These are phyloP conservation scores for Udeniomyces megalosporus DNA, from an alignment of 768 basidiomycete species.

Conservation along the genomic window DNA sequence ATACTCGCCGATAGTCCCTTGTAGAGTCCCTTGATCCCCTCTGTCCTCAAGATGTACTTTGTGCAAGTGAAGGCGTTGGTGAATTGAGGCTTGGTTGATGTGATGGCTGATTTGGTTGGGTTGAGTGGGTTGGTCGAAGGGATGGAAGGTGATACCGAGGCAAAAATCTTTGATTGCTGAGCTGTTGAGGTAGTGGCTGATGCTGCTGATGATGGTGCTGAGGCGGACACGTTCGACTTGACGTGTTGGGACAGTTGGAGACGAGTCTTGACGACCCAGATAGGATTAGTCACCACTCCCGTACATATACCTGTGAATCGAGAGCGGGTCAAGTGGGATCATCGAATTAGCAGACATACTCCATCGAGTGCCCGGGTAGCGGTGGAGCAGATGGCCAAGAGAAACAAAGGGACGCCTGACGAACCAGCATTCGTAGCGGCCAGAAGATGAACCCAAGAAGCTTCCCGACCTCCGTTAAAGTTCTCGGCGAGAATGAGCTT, in stretches of 20 bases:
- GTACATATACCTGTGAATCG: slow-evolving; percentile 51
- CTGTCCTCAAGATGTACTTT: slow-evolving; percentile 55
- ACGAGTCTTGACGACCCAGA: slow-evolving; percentile 98
- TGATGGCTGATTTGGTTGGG: slow-evolving; percentile 9
- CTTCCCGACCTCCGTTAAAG: slow-evolving; percentile 67
- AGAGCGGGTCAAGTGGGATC: background rate
- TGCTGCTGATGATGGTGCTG: background rate
- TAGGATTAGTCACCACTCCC: slow-evolving; percentile 84
- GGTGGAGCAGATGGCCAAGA: background rate
- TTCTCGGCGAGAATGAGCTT: slow-evolving; percentile 73
- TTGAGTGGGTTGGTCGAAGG: slow-evolving; percentile 16
- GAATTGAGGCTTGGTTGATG: slow-evolving; percentile 11
- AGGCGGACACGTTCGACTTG: slow-evolving; percentile 27
- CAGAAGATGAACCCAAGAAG: slow-evolving; percentile 63
- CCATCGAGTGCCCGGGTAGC: background rate
- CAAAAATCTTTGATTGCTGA: slow-evolving; percentile 18
- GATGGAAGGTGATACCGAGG: background rate
- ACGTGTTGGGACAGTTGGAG: slow-evolving; percentile 47
- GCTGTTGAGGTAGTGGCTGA: background rate
- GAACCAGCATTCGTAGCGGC: slow-evolving; percentile 60
- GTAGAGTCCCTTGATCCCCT: slow-evolving; percentile 79
- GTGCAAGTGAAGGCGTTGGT: slow-evolving; percentile 27
- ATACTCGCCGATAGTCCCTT: slow-evolving; percentile 89
- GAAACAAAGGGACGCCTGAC: background rate
- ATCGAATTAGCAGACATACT: background rate